Base-by-base conservation (phyloP, 345 rosid species). In the Fremontodendron californicum region DNA sequence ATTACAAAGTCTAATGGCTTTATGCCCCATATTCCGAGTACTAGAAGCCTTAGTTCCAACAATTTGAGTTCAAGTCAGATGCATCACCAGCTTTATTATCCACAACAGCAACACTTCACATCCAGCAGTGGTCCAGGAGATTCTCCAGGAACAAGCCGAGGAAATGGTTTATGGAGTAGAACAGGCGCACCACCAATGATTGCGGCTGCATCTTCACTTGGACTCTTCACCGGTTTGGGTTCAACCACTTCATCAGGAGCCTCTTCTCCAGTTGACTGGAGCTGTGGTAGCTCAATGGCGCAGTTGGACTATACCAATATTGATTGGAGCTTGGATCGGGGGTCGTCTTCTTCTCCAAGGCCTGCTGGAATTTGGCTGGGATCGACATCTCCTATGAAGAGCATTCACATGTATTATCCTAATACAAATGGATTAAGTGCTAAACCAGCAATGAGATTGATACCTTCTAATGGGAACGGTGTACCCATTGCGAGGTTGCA, bases 271-370 rank as follows among this genome's bases (percentile, higher is more conserved):
- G 87, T 92, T 51, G 93, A 94, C 80, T 92, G 98, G 97, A 84
- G 84, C 78, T 88, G 88, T 15, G 87, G 90, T 46, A 88, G 92
- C 60, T 81, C 87, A 0, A 80, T 85, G 81, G 78, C 88, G 35
- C 88, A 85, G 63, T 75, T 88, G 37, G 93, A 94, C 62, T 94
- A 94, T 79, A 82, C 82, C 48, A 89, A 74, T 76, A 84, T 94
- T 54, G 98, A 94, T 86, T 94, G 98, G 98, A 87, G 93, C 80
- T 81, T 93, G 85, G 84, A 90, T 77, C 87, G 86, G 70, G 86
- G 90, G 42, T 58, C 82, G 77, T 52, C 81, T 48, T 51, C 78
- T 75, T 75, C 85, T 35, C 84, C 87, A 40, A 84, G 82, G 71
- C 78, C 87, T 1, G 69, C 78, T 35, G 89, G 87, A 70, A 81